Conservation (phyloP, 768 basidiomycete genomes). For the Boletus coccyginus region DNA sequence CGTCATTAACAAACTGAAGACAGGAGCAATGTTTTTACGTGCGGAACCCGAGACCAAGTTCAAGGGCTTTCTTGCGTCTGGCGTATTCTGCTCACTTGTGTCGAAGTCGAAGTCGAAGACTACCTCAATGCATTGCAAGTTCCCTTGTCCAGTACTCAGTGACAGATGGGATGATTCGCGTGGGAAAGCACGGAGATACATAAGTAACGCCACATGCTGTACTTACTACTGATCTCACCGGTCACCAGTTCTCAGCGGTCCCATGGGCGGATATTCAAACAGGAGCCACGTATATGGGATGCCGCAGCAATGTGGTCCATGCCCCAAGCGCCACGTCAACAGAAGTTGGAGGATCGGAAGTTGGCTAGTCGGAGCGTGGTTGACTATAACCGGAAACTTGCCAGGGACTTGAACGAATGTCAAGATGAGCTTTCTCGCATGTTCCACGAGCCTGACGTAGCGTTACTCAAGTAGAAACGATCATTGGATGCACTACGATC, state of each 20-base stretch:
- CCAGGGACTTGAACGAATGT: constrained; percentile 39
- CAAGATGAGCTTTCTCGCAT: constrained; percentile 36
- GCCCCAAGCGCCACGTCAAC: constrained; percentile 26
- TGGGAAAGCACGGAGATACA: constrained; percentile 39
- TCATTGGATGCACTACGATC: constrained; percentile 70
- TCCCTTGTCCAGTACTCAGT: constrained; percentile 23
- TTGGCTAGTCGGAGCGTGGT: constrained; percentile 29
- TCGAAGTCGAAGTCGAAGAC: constrained; percentile 50
- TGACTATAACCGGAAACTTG: constrained; percentile 30
- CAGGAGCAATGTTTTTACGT: constrained; percentile 3
- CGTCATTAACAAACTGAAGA: constrained; percentile 42
- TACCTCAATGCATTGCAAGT: constrained; percentile 47
- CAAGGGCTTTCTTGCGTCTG: constrained; percentile 21
- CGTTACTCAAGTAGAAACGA: constrained; percentile 44
- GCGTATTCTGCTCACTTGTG: constrained; percentile 36
- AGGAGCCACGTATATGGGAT: constrained; percentile 18
- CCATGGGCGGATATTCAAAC: constrained; percentile 38
- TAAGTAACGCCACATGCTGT: constrained; percentile 22
- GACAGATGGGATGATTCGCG: constrained; percentile 43
- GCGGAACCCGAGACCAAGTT: constrained; percentile 30
- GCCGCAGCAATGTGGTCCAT: constrained; percentile 39
- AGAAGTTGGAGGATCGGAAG: constrained; percentile 33
- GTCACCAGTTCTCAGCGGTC: constrained; percentile 41
- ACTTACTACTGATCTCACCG: constrained; percentile 35
- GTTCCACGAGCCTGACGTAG: constrained; percentile 33